Base-by-base conservation (phyloP, 2,329 filamentous ascomycete species). In the Eurotiales sp. region DNA sequence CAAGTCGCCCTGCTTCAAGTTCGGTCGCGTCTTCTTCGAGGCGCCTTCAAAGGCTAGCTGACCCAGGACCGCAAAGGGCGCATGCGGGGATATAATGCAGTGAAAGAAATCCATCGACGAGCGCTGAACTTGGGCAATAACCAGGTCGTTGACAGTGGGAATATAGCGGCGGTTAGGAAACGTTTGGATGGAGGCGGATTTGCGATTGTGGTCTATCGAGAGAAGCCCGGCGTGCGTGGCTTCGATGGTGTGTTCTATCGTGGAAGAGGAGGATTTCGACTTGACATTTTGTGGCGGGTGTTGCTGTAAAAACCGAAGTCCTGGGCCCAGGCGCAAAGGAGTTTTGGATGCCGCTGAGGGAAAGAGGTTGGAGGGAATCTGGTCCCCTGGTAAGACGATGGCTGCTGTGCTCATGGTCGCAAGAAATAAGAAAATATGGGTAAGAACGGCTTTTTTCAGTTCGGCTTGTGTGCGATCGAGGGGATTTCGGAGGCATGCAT, bases 21-120 rank as follows among this genome's bases (percentile, higher is more conserved):
- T 79, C 0, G 93, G 93, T 1, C 91, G 81, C 2, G 89, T 96
- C 74, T 97, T 97, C 70, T 91, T 93, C 40, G 87, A 90, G 15
- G 90, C 93, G 56, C 85, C 84, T 71, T 97, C 92, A 68, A 99
- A 99, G n/a, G 90, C 83, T 17, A 97, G 79, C 59, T 95, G 88
- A 0, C 88, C 90, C 1, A 97, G 83, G 15, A 88, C 76, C 1
- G 88, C 90, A 54, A 73, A 71, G 1, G 78, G 72, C 5, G 79
- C 80, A 62, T 83, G 74, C 8, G 80, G 78, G 23, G 88, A 86
- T 48, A 97, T 78, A 59, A 80, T 78, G 68, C 90, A 90, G 69
- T 87, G 85, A 77, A 88, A 96, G 66, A 82, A 80, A 61, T 97
- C 93, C 52, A 79, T 77, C 46, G 84, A 80, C 50, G 84, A 85